Evolutionary conservation across 768 basidiomycete genomes (phyloP), one percentile per base, ranked within the genome.

Genomic region (Lyophyllum atratum): DNA sequence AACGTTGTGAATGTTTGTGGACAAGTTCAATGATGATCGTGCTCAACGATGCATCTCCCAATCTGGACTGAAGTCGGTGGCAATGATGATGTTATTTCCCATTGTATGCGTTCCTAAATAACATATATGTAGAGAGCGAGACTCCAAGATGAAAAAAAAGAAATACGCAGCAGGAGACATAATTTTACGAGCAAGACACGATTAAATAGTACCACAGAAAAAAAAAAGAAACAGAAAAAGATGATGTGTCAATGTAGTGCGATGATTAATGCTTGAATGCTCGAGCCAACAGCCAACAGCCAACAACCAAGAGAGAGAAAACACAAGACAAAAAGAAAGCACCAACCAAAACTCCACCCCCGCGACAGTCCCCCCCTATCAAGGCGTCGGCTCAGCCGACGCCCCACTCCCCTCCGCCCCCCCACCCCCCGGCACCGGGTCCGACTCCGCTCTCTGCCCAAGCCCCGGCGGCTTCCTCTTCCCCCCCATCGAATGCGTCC

Each of bases 401-500:
- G 39, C 39, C 39, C 7, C 4, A 37, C 3, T 15, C 15, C 17
- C 39, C 5, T 40, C 17, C 39, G 17, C n/a, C 3, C 39, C 39
- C n/a, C 11, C 34, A 37, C 34, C 34, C 34, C 4, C 34, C 34
- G 29, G 11, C 14, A 31, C 26, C 31, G 46, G 53, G 9, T 46
- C 58, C 21, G 51, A 51, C 26, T 28, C 49, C 7, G 54, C 44
- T 19, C 49, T 49, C 25, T 39, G 49, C 51, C 8, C 39, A 25
- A 48, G 17, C 43, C 29, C 48, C 10, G 29, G 22, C 29, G 63
- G 63, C 37, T 57, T 59, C 54, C 60, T 63, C 33, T 34, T 49
- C 37, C 56, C 44, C 22, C 54, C 45, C 66, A 67, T 63, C 28
- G 63, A 67, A 40, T 67, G 61, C 24, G 66, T 55, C 17, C 63